Base-by-base conservation (phyloP, 2,329 filamentous ascomycete genomes). In the Cladosporium oxysporum region DNA sequence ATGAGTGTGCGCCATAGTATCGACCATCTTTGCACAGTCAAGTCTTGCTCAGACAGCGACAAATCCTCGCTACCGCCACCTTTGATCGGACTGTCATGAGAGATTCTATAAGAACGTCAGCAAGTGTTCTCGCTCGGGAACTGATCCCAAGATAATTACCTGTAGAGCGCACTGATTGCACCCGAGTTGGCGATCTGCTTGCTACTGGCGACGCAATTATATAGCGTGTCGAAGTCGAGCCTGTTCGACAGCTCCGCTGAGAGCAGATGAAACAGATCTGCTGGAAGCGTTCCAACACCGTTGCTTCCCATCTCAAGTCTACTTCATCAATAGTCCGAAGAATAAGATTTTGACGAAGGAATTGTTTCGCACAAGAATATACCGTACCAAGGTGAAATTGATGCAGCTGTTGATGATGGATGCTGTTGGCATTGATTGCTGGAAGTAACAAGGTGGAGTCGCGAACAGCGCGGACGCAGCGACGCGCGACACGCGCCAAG, bases 1-100 rank as follows among this genome's bases (percentile, higher is more conserved):
- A 90, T 85, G 69, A 92, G 85, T 2, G 88, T 88, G 60, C 85
- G 84, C 90, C 90, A 92, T 58, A 91, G 76, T 7, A 85, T 82
- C 1, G 87, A 85, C 84, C 87, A 89, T 76, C 85, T 85, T 63
- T 82, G 81, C 23, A 83, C 79, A n/a, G 79, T 77, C 31, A 81
- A 71, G 37, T 83, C 78, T 69, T 83, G 80, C 60, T 83, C 79
- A 1, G 78, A 75, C 18, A 78, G 69, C 18, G 77, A 71, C 28
- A 78, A 71, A n/a, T 75, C 69, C 66, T 80, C 72, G 76, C 79
- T 76, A 71, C 81, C 78, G 70, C 80, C 78, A 76, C 82, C 77
- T 77, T 79, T 78, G 23, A 82, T 76, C 2, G 80, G 79, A 26
- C 79, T 77, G 26, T 77, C 72, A 67, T 82, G 80, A 69, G 81